phyloP scores from a whole-genome alignment of 345 rosid species.

The Linum lewisii region DNA sequence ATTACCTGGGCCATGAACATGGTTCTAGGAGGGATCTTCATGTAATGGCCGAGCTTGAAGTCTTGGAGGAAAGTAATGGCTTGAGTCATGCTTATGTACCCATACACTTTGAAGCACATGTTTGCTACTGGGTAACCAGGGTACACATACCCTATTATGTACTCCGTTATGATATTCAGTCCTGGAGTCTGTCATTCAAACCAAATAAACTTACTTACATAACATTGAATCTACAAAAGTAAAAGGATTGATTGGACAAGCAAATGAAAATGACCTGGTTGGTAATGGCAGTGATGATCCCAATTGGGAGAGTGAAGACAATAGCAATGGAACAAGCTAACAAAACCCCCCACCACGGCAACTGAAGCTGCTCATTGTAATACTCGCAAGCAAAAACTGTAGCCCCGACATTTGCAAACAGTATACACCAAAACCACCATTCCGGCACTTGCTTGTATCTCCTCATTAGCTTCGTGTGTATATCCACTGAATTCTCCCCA shows the following conservation, averaged over 20 bases:
- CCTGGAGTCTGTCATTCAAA: constrained; percentile 56
- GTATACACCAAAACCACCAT: constrained; percentile 88
- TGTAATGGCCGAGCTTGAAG: constrained; percentile 95
- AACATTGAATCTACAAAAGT: too few species aligned
- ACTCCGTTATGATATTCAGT: constrained; percentile 79
- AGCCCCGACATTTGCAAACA: constrained; percentile 44
- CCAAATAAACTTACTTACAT: background rate
- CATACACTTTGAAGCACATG: constrained; percentile 96
- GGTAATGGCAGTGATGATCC: constrained; percentile 93
- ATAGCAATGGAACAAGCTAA: constrained; percentile 80
- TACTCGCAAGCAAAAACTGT: constrained; percentile 78
- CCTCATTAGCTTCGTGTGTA: constrained; percentile 73
- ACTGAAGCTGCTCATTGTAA: constrained; percentile 77
- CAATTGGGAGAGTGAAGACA: constrained; percentile 83
- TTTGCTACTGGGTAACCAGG: constrained; percentile 97
- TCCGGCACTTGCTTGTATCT: constrained; percentile 76
- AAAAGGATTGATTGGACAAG: background rate
- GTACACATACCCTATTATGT: constrained; percentile 87
- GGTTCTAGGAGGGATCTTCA: constrained; percentile 95
- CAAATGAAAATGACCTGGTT: constrained; percentile 46
- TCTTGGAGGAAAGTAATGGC: constrained; percentile 87
- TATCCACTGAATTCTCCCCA: constrained; percentile 48
- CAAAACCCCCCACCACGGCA: constrained; percentile 98
- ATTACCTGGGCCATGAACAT: constrained; percentile 96
- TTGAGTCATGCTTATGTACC: constrained; percentile 89